Percentiles rank a stretch among this genome's conserved stretches.
Evolutionary conservation across 1,139 yeast genomes (phyloP).

Genomic region (Debaryomyces sp.): DNA sequence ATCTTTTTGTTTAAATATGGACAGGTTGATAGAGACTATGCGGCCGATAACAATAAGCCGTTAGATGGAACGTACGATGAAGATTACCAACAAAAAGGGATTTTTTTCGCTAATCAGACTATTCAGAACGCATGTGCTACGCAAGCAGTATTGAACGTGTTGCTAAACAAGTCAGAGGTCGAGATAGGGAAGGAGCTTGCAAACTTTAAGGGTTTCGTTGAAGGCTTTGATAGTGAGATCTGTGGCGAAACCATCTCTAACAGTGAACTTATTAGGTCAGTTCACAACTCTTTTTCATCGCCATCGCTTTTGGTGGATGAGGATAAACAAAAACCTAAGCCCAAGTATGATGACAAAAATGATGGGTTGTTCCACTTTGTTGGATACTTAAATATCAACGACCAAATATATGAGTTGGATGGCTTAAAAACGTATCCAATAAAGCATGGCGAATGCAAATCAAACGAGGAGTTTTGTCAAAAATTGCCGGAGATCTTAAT

Average conservation of each 20-base stretch:
- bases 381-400: constrained; percentile 53
- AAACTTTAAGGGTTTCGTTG: constrained; percentile 54
- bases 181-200: constrained; percentile 53
- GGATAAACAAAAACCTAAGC: constrained; percentile 31
- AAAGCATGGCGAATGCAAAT: constrained; percentile 46
- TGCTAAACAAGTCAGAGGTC: constrained; percentile 45
- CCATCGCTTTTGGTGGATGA: constrained; percentile 56
- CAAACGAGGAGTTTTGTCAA: constrained; percentile 44
- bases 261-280: constrained; percentile 58
- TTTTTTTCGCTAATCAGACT: constrained; percentile 68
- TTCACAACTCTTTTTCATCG: constrained; percentile 66
- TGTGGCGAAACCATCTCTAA: constrained; percentile 67
- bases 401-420: constrained; percentile 63
- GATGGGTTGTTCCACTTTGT: constrained; percentile 67
- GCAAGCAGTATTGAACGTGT: constrained; percentile 64
- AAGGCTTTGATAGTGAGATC: constrained; percentile 58
- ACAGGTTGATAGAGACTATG: constrained; percentile 34
- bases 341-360: constrained; percentile 40
- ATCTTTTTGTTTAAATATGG: constrained; percentile 68
- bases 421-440: constrained; percentile 67
- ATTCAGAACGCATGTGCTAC: constrained; percentile 80
- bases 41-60: constrained; percentile 34
- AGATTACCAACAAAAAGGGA: constrained; percentile 34
- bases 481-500: constrained; percentile 48
- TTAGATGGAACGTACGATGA: constrained; percentile 49